These are phyloP conservation scores for Dichotomopilus funicola DNA, from an alignment of 2,329 filamentous ascomycete species.

Conservation along the genomic window DNA sequence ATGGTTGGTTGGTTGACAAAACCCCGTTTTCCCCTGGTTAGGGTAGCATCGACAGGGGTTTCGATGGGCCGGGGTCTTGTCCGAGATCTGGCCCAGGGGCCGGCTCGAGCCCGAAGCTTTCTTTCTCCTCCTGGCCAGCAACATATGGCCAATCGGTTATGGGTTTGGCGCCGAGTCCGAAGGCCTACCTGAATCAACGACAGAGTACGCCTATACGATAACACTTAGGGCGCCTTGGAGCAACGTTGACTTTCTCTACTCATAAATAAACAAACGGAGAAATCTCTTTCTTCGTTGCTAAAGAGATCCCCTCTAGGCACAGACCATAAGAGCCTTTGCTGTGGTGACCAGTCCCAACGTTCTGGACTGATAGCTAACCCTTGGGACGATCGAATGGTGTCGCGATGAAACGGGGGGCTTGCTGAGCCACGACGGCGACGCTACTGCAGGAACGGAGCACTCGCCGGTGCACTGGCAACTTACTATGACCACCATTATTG, in stretches of 20 bases:
- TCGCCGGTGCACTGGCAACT: not conserved
- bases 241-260: no score
- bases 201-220: no score
- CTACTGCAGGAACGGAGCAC: slow-evolving; percentile 24
- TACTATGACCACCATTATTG: no score
- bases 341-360: no score
- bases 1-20: slow-evolving; percentile 15
- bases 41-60: not conserved
- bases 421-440: slow-evolving; percentile 22
- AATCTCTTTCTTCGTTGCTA: no score
- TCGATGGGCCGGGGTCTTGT: slow-evolving; percentile 5
- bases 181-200: no score
- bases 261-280: no score
- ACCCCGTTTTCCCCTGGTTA: no score
- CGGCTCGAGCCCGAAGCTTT: slow-evolving; percentile 3
- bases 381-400: not conserved
- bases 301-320: no score
- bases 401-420: slow-evolving; percentile 17
- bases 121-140: not conserved
- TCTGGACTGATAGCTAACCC: not conserved
- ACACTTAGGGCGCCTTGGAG: no score
- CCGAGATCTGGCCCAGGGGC: slow-evolving; percentile 16
- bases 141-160: slow-evolving; percentile 21
- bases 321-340: no score
- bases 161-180: slow-evolving; percentile 6